Conservation (phyloP, 148 eudicot species). For the Rhododendron kiyosumense region DNA sequence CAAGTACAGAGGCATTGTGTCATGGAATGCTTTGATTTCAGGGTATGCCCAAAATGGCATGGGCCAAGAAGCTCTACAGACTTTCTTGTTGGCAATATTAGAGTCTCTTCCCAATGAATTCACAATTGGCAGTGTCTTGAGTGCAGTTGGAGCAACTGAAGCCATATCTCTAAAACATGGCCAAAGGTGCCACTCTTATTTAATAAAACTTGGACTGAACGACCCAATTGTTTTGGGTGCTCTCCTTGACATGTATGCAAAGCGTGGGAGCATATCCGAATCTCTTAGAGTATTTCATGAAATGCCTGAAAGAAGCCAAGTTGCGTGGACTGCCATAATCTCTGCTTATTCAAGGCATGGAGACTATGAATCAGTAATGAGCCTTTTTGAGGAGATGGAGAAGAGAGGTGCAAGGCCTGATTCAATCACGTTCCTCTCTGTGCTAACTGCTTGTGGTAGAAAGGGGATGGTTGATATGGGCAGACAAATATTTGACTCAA, state of each 20-base stretch:
- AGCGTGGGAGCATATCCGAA: constrained; percentile 76
- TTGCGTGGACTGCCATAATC: constrained; percentile 89
- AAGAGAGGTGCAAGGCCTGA: constrained; percentile 55
- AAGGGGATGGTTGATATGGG: constrained; percentile 87
- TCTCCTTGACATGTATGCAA: constrained; percentile 91
- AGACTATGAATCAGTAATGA: constrained; percentile 73
- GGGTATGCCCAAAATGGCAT: constrained; percentile 59
- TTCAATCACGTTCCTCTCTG: constrained; percentile 67
- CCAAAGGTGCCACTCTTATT: constrained; percentile 59
- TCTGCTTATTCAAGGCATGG: constrained; percentile 89
- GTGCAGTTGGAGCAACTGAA: constrained; percentile 76
- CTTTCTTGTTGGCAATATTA: constrained; percentile 35
- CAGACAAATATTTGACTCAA: constrained; percentile 50
- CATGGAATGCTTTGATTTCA: constrained; percentile 84
- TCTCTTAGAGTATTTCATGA: constrained; percentile 54
- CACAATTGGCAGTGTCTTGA: constrained; percentile 76
- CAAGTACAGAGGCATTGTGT: constrained; percentile 39
- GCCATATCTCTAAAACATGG: constrained; percentile 65
- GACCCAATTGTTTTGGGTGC: constrained; percentile 58
- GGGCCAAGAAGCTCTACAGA: constrained; percentile 61
- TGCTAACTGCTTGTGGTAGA: constrained; percentile 75
- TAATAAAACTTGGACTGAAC: constrained; percentile 59
- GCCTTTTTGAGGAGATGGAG: constrained; percentile 53
- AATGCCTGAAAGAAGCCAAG: constrained; percentile 44
- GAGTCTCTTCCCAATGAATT: constrained; percentile 58